A percentile compares a stretch with the other conserved stretches of the same genome.
Evolutionary conservation across 1,284 basidiomycete species (phyloP).

Genomic region (Xanthoconium separans): DNA sequence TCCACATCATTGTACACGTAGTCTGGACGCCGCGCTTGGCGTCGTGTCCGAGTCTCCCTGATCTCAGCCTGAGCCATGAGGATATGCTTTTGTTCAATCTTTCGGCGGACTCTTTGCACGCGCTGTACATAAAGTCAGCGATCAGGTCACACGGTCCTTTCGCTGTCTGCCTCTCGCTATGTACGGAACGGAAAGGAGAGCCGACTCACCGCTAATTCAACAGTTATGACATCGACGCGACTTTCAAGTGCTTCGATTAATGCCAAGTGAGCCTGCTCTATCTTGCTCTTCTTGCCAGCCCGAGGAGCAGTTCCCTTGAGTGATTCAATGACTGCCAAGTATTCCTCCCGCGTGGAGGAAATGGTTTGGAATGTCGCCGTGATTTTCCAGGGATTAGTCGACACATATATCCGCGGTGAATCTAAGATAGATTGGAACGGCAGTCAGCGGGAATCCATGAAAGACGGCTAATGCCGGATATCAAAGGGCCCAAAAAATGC

Average conservation of each 20-base stretch:
- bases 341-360: conserved; percentile 70
- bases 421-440: conserved; percentile 48
- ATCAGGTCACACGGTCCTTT: conserved; percentile 19
- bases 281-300: conserved; percentile 50
- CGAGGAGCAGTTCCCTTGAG: conserved; percentile 55
- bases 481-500: conserved; percentile 39
- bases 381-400: conserved; percentile 84
- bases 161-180: conserved; percentile 14
- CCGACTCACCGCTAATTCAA: conserved; percentile 63
- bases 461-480: conserved; percentile 40
- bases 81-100: conserved; percentile 63
- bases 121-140: conserved; percentile 47
- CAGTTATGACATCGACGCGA: conserved; percentile 62
- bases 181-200: conserved; percentile 9
- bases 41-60: conserved; percentile 71
- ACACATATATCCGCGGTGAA: conserved; percentile 75
- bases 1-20: conserved; percentile 71
- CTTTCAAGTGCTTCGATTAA: conserved; percentile 60
- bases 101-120: conserved; percentile 62
- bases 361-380: conserved; percentile 68
- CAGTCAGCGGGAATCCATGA: conserved; percentile 35
- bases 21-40: conserved; percentile 68
- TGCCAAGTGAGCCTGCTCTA: conserved; percentile 56
- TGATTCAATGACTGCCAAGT: conserved; percentile 56
- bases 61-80: conserved; percentile 72